Conservation (phyloP, 1,284 basidiomycete species). For the Ustilago hordei region DNA sequence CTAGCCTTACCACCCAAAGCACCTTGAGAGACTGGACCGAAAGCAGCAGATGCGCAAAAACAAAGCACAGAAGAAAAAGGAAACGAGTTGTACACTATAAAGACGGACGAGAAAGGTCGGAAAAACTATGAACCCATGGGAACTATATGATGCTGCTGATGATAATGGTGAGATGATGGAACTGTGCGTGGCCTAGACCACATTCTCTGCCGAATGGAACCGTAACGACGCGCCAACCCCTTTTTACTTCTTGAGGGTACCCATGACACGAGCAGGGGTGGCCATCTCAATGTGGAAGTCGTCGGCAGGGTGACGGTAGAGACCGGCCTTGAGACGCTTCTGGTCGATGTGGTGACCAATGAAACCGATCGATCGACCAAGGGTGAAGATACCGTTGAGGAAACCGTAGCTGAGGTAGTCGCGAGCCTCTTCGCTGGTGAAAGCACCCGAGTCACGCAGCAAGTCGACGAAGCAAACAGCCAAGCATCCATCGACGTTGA, state of each 20-base stretch:
- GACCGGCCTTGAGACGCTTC: conserved; percentile 75
- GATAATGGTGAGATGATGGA: conserved; percentile 5
- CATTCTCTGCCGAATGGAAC: conserved; percentile 4
- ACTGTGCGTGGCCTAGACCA: conserved; percentile 2
- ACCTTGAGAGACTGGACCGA: not conserved
- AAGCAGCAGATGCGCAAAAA: conserved; percentile 14
- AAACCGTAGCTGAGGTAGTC: conserved; percentile 94
- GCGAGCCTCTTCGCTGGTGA: conserved; percentile 93
- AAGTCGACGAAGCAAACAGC: conserved; percentile 98
- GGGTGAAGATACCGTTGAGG: conserved; percentile 95
- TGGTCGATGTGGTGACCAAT: conserved; percentile 95
- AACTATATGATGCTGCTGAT: conserved; percentile 31
- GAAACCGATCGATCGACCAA: conserved; percentile 97
- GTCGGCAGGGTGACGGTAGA: conserved; percentile 70
- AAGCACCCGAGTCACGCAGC: conserved; percentile 90
- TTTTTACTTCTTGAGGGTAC: conserved; percentile 53
- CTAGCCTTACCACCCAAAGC: conserved; percentile 41
- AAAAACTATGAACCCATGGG: conserved; percentile 17
- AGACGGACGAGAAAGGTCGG: conserved; percentile 9
- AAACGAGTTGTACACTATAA: conserved; percentile 38
- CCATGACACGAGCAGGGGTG: conserved; percentile 62
- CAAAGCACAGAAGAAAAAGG: conserved; percentile 13
- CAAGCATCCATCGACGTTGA: conserved; percentile 89
- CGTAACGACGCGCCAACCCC: not conserved
- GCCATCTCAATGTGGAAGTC: conserved; percentile 69